A percentile compares a stretch with the other conserved stretches of the same genome.
Evolutionary conservation across 1,284 basidiomycete species (phyloP).

Genomic region (Rhodofomes roseus): DNA sequence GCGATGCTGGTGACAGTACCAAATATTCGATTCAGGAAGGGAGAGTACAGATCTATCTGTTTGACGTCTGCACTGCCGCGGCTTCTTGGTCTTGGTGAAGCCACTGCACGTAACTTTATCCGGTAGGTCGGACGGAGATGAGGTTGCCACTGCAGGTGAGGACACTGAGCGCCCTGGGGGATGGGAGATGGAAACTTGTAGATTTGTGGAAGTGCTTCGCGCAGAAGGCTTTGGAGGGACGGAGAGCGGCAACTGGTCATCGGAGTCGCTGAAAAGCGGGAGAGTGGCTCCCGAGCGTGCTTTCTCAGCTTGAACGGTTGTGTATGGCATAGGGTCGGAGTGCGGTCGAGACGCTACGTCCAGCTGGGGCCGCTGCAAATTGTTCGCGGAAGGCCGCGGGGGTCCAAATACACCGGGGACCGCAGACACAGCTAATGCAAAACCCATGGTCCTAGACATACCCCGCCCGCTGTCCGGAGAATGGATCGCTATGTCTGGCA

Average conservation of each 20-base stretch:
- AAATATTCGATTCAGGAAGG: slow-evolving; percentile 36
- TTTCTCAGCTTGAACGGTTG: background rate
- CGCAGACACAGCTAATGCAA: slow-evolving; percentile 41
- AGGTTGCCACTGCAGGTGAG: slow-evolving; percentile 21
- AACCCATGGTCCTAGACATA: slow-evolving; percentile 57
- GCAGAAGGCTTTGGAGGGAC: slow-evolving; percentile 16
- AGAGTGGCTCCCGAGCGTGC: background rate
- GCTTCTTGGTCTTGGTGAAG: slow-evolving; percentile 52
- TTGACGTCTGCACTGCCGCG: slow-evolving; percentile 54
- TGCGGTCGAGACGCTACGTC: slow-evolving; percentile 10
- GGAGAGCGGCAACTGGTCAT: slow-evolving; percentile 13
- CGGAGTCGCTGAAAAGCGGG: slow-evolving; percentile 2
- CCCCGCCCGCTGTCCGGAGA: slow-evolving; percentile 18
- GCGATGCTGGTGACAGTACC: slow-evolving; percentile 66
- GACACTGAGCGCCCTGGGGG: slow-evolving; percentile 17
- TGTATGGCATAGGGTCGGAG: slow-evolving; percentile 11
- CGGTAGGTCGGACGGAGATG: slow-evolving; percentile 23
- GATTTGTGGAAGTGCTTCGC: slow-evolving; percentile 4
- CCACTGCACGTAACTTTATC: slow-evolving; percentile 53
- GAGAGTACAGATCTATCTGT: slow-evolving; percentile 44
- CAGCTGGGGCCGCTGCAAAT: slow-evolving; percentile 5
- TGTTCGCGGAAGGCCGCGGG: slow-evolving; percentile 9
- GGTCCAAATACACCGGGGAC: slow-evolving; percentile 12
- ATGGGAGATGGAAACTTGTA: slow-evolving; percentile 7
- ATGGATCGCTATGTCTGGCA: slow-evolving; percentile 30